These are phyloP conservation scores for Barnettozyma siamensis DNA, from an alignment of 805 yeast species.

Conservation along the genomic window DNA sequence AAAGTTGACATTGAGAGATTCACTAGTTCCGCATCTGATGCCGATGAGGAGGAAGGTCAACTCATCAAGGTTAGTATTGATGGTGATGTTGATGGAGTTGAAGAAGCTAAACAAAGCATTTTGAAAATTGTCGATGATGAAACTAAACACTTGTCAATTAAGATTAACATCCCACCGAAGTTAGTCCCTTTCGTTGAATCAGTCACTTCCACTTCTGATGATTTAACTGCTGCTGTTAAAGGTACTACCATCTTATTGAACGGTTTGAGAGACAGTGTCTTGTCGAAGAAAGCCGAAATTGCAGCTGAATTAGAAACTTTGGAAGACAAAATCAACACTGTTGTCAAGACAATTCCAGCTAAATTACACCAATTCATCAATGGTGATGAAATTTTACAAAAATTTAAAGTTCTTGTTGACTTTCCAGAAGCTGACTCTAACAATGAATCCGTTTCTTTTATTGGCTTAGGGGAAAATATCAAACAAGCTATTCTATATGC, in stretches of 20 bases:
- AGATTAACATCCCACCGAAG: constrained; percentile 37
- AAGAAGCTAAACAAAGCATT: constrained; percentile 65
- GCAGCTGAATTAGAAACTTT: constrained; percentile 40
- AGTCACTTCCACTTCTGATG: constrained; percentile 26
- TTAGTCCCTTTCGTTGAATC: constrained; percentile 29
- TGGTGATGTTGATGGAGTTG: constrained; percentile 84
- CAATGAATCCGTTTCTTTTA: constrained; percentile 48
- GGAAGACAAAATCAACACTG: constrained; percentile 40
- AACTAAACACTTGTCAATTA: constrained; percentile 51
- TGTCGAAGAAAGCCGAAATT: constrained; percentile 48
- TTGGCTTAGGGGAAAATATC: constrained; percentile 59
- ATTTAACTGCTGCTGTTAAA: constrained; percentile 26
- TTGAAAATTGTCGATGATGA: constrained; percentile 69
- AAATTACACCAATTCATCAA: constrained; percentile 67
- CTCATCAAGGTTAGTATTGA: constrained; percentile 58
- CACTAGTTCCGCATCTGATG: constrained; percentile 42
- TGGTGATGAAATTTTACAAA: constrained; percentile 42
- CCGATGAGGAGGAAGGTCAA: constrained; percentile 39
- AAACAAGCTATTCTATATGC: constrained; percentile 58
- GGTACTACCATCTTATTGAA: constrained; percentile 44
- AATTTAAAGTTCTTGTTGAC: constrained; percentile 51
- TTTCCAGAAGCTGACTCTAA: constrained; percentile 39
- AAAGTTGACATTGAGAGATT: constrained; percentile 61
- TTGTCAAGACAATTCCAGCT: constrained; percentile 59
- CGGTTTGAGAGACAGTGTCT: constrained; percentile 68